Evolutionary conservation across 2,329 filamentous ascomycete genomes (phyloP).

Genomic region (Sporothrix curviconia): DNA sequence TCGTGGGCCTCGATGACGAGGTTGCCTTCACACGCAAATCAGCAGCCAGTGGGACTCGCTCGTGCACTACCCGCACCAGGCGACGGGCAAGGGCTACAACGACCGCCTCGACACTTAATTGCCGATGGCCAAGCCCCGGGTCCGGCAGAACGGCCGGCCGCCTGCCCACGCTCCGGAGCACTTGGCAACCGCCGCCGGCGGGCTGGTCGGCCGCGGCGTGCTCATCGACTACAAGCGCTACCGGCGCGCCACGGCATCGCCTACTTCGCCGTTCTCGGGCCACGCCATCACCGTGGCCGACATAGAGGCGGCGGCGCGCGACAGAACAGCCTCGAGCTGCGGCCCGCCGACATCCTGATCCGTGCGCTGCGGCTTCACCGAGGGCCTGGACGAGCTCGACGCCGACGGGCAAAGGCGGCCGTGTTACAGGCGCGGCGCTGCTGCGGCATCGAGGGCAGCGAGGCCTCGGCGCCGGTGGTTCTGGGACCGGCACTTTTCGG

Average conservation of each 20-base stretch:
- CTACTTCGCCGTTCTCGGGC: neutral
- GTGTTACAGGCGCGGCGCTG: neutral
- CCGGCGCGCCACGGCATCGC: neutral
- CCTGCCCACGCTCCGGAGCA: neutral
- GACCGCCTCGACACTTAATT: neutral
- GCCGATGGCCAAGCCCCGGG: neutral
- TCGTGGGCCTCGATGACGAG: neutral
- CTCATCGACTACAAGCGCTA: neutral
- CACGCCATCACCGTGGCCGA: neutral
- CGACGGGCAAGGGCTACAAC: neutral
- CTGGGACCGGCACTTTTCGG: neutral
- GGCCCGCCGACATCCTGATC: neutral
- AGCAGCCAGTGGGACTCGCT: neutral
- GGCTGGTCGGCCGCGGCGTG: neutral
- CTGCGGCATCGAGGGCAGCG: neutral
- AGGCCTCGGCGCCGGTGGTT: neutral
- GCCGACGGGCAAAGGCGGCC: neutral
- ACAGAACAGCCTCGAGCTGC: neutral
- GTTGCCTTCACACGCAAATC: neutral
- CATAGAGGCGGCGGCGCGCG: neutral
- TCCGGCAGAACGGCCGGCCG: neutral
- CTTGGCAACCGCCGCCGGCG: neutral
- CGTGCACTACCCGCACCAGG: neutral
- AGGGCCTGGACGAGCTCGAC: neutral
- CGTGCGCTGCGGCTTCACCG: neutral